Evolutionary conservation across 345 rosid species (phyloP).

Genomic region (Physaria fendleri): DNA sequence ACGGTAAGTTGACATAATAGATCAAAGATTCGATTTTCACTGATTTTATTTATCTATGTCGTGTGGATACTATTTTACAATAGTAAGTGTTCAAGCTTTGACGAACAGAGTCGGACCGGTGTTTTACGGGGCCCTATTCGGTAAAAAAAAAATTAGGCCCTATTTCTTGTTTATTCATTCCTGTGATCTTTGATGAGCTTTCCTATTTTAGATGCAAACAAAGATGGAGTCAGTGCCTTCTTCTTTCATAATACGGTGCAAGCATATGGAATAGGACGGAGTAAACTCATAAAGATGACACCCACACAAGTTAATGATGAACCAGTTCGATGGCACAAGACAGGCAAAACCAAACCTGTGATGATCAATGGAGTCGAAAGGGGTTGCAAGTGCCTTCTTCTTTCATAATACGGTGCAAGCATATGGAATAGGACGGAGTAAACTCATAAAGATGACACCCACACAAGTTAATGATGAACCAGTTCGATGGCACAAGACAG

Average conservation of each 20-base stretch:
- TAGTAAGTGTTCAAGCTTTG: too few relatives aligned
- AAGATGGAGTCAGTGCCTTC: conserved; percentile 74
- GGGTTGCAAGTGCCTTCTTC: conserved; percentile 75
- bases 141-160: too few relatives aligned
- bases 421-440: conserved; percentile 82
- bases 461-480: conserved; percentile 36
- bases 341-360: conserved; percentile 76
- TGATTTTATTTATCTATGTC: too few relatives aligned
- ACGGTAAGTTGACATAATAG: too few relatives aligned
- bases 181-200: too few relatives aligned
- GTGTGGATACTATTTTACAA: too few relatives aligned
- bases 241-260: conserved; percentile 72
- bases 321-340: conserved; percentile 94
- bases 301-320: conserved; percentile 38
- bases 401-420: conserved; percentile 75
- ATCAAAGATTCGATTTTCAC: too few relatives aligned
- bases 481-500: conserved; percentile 98
- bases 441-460: conserved; percentile 78
- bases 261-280: conserved; percentile 85
- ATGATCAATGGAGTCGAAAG: conserved; percentile 49
- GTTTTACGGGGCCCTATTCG: too few relatives aligned
- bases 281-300: conserved; percentile 84
- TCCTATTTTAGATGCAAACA: conserved; percentile 55
- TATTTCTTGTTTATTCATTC: too few relatives aligned
- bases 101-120: too few relatives aligned